phyloP scores from a whole-genome alignment of 805 yeast species.

The Lipomyces mesembrius region DNA sequence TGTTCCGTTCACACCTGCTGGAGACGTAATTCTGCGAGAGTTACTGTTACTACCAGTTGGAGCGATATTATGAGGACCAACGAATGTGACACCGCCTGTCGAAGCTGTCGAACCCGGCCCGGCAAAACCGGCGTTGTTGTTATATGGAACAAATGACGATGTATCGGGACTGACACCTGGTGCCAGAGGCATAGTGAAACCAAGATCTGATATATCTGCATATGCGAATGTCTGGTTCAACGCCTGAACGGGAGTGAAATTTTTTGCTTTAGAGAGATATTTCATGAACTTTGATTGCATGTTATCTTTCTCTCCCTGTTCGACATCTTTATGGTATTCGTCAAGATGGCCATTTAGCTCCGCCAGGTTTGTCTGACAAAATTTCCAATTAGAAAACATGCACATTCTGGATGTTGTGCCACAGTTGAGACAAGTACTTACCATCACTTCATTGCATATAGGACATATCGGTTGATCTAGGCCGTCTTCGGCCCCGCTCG shows the following conservation, averaged over 20 bases:
- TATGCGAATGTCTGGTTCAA: conserved; percentile 50
- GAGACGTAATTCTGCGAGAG: conserved; percentile 4
- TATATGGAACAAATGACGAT: background rate
- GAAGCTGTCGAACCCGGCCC: conserved; percentile 16
- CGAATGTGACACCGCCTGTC: conserved; percentile 18
- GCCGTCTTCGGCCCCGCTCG: conserved; percentile 3
- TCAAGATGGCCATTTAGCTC: conserved; percentile 75
- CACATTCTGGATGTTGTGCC: background rate
- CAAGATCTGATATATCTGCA: conserved; percentile 56
- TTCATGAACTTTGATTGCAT: conserved; percentile 53
- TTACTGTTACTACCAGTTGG: conserved; percentile 1
- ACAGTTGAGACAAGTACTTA: conserved; percentile 31
- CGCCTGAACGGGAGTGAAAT: conserved; percentile 44
- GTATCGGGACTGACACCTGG: conserved; percentile 8
- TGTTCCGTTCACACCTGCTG: background rate
- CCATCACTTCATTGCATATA: conserved; percentile 66
- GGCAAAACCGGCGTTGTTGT: conserved; percentile 17
- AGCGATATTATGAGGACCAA: conserved; percentile 23
- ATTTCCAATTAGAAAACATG: background rate
- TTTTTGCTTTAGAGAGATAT: conserved; percentile 49
- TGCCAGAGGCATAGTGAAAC: conserved; percentile 25
- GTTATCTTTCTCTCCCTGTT: conserved; percentile 44
- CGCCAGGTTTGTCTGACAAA: conserved; percentile 23
- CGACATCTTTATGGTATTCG: conserved; percentile 58
- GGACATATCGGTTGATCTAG: conserved; percentile 56